Base-by-base conservation (phyloP, 1,284 basidiomycete genomes). In the Malassezia furfur region DNA sequence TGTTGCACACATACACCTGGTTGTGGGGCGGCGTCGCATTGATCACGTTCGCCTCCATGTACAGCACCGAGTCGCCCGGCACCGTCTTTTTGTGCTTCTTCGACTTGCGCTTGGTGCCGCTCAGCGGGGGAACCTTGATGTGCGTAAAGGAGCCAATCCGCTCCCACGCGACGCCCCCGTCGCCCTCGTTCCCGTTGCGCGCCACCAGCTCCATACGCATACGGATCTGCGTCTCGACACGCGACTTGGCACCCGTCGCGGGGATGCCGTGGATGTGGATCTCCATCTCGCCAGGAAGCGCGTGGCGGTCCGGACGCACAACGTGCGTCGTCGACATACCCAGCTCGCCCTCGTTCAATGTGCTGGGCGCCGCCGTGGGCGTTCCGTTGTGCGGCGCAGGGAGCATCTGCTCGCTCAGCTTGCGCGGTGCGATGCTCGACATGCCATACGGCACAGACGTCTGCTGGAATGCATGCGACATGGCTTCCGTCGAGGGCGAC, bases 241-340 rank as follows among this genome's bases (percentile, higher is more conserved):
- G 83, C 48, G 87, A 90, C 77, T 93, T 91, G n/a, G 89, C 86
- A 25, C 89, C 90, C 37, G 79, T 78, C 63, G 84, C 81, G 9
- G 89, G 88, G 39, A 94, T 82, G 65, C 84, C 88, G 37, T 89
- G 85, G 35, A 90, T 84, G 71, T 89, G 70, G 2, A 78, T 63
- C 39, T 75, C 68, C 5, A 68, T 62, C 38, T 67, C 61, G 12
- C 59, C 58, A 6, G 50, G 55, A 40, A 74, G 64, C 17, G 61
- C 57, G 39, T 63, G 48, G n/a, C 59, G 55, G 11, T 52, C 44
- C 5, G 72, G 72, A 10, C 63, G 62, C 3, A 68, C 60, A 12
- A 72, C 54, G 19, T 59, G 49, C 40, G 57, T 57, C 4, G 71
- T 60, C 3, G 70, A 70, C 49, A 61, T 63, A 11, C 58, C 60